A percentile compares a stretch with the other conserved stretches of the same genome.
phyloP scores from a whole-genome alignment of 1,139 yeast species.

The Hyphopichia buzzinii region DNA sequence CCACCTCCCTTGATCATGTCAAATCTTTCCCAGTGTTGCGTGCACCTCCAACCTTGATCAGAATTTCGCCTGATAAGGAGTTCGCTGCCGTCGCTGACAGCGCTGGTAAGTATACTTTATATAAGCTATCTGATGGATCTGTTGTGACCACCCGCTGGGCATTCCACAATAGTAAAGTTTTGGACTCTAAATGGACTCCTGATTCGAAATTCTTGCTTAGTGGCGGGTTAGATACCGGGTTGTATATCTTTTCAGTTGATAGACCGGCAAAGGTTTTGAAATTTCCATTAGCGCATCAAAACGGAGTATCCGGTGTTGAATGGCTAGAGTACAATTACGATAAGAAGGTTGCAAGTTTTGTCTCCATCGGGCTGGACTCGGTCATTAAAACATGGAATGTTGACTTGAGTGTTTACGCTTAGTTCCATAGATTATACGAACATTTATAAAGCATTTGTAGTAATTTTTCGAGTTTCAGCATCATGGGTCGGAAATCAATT shows the following conservation, averaged over 20 bases:
- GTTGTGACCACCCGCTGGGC: conserved; percentile 91
- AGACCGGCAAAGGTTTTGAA: conserved; percentile 78
- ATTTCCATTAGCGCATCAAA: conserved; percentile 79
- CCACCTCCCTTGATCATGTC: conserved; percentile 11
- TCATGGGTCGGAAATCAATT: too few relatives aligned
- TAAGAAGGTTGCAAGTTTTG: conserved; percentile 40
- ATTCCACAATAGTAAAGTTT: conserved; percentile 82
- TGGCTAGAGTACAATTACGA: conserved; percentile 52
- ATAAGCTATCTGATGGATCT: conserved; percentile 51
- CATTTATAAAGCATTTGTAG: too few relatives aligned
- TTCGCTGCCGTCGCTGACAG: conserved; percentile 83
- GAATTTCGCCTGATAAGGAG: conserved; percentile 69
- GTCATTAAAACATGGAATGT: conserved; percentile 74
- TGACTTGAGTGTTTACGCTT: conserved; percentile 20
- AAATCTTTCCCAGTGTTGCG: conserved; percentile 48
- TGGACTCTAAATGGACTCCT: conserved; percentile 72
- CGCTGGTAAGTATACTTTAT: conserved; percentile 78
- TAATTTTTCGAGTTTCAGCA: too few relatives aligned
- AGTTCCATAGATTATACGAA: neutral
- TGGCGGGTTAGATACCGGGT: conserved; percentile 80
- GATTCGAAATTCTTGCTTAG: conserved; percentile 73
- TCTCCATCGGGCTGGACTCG: conserved; percentile 81
- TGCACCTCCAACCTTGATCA: conserved; percentile 59
- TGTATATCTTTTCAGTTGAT: conserved; percentile 74
- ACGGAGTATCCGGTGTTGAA: conserved; percentile 71